Evolutionary conservation across 345 rosid species (phyloP).

Genomic region (Fremontodendron californicum): DNA sequence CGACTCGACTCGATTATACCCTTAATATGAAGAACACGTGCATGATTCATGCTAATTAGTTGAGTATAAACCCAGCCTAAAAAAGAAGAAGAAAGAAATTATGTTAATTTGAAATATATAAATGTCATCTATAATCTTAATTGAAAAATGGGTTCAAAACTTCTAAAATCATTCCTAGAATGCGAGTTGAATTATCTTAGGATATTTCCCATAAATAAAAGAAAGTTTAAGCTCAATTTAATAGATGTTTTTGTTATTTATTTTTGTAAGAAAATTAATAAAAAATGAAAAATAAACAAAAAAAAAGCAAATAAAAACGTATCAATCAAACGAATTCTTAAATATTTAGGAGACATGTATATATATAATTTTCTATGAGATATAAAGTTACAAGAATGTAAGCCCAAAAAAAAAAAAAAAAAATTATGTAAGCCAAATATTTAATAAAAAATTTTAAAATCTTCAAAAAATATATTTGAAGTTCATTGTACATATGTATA

Average conservation of each 20-base stretch:
- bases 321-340: not conserved
- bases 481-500: not conserved
- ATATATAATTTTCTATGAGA: not conserved
- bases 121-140: too few species aligned
- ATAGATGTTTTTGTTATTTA: not conserved
- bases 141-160: not conserved
- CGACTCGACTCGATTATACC: too few species aligned
- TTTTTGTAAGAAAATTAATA: not conserved
- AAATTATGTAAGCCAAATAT: not conserved
- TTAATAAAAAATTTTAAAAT: not conserved
- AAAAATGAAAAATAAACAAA: too few species aligned
- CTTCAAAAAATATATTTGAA: not conserved
- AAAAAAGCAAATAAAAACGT: not conserved
- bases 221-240: not conserved
- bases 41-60: conserved; percentile 2
- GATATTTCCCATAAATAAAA: too few species aligned
- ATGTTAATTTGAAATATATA: not conserved
- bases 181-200: not conserved
- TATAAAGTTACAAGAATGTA: not conserved
- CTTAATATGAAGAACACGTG: too few species aligned
- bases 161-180: not conserved
- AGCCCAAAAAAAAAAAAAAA: not conserved
- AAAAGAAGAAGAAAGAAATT: not conserved
- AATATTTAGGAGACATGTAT: not conserved
- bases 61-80: not conserved